Evolutionary conservation across 106 monocot species (phyloP), one percentile per base, ranked within the genome.

Genomic region (Allium sativum): DNA sequence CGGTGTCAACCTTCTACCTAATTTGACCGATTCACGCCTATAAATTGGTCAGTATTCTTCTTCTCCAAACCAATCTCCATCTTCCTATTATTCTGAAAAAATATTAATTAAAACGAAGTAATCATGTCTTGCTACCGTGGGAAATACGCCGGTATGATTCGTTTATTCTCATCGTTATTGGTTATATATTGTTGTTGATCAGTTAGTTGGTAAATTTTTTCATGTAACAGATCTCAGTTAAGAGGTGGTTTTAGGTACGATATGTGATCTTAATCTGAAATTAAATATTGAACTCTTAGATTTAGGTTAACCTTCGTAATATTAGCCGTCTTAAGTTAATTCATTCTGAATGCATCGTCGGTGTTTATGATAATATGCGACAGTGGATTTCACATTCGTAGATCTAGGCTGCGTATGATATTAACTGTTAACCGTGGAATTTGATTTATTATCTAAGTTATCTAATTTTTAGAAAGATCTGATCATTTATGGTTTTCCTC

Each of bases 91-190:
- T 16, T 16, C 22, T 44, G 6, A 18, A 6, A 40, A 16, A 9
- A 13, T 60, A 43, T 44, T 60, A 43, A 11, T 44, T 10, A 3
- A 10, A 56, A 4, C 18, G 12, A 14, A 20, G 16, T 18, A 10
- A 60, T 8, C 3, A 60, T 60, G 60, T 44, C 60, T 43, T 43
- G 44, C 60, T 60, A 60, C 43, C 42, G 60, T 43, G 60, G 60
- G 15, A 60, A 60, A 44, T 60, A 60, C 60, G 60, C 60, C 3
- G 60, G 60, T 60, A 50, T 3, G 48, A 50, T 15, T 50, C 48
- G 11, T 12, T 50, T 2, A 11, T 50, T 50, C 15, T 50, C 48
- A 50, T 50, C 15, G 3, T 15, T 50, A 43, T 43, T 9, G 1
- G 8, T 42, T 13, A 60, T 44, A 43, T 21, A 19, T 40, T 6